Conservation (phyloP, 2,329 filamentous ascomycete species). For the Trichoderma citrinoviride region DNA sequence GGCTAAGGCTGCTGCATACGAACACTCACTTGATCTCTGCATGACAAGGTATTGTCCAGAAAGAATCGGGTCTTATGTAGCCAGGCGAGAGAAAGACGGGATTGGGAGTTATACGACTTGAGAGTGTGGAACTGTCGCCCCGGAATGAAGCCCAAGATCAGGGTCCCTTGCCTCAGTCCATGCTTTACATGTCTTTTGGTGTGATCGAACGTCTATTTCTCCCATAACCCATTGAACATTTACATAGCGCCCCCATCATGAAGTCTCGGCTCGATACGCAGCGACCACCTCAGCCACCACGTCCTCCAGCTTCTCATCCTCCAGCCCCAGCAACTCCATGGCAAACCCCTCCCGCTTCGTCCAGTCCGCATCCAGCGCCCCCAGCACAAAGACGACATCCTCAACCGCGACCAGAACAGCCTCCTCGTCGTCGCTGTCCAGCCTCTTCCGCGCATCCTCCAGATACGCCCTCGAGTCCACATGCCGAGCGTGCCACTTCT, state of each 20-base stretch:
- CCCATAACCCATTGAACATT: not conserved
- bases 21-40: not conserved
- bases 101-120: not conserved
- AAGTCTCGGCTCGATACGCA: conserved; percentile 19
- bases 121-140: too few relatives aligned
- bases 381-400: conserved; percentile 50
- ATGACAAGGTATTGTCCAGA: not conserved
- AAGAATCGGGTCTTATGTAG: not conserved
- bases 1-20: not conserved
- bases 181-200: not conserved
- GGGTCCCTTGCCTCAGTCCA: not conserved
- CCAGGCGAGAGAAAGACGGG: not conserved
- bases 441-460: conserved; percentile 36
- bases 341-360: conserved; percentile 44
- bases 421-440: conserved; percentile 38
- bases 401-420: conserved; percentile 36
- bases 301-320: conserved; percentile 47
- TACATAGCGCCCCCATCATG: not conserved
- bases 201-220: not conserved
- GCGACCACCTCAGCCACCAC: conserved; percentile 41
- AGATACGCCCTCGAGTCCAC: conserved; percentile 42
- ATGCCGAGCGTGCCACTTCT: conserved; percentile 36
- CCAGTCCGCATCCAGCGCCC: conserved; percentile 49
- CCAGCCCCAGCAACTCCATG: conserved; percentile 46
- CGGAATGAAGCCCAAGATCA: not conserved